Conservation (phyloP, 1,284 basidiomycete species). For the Irpex lacteus region DNA sequence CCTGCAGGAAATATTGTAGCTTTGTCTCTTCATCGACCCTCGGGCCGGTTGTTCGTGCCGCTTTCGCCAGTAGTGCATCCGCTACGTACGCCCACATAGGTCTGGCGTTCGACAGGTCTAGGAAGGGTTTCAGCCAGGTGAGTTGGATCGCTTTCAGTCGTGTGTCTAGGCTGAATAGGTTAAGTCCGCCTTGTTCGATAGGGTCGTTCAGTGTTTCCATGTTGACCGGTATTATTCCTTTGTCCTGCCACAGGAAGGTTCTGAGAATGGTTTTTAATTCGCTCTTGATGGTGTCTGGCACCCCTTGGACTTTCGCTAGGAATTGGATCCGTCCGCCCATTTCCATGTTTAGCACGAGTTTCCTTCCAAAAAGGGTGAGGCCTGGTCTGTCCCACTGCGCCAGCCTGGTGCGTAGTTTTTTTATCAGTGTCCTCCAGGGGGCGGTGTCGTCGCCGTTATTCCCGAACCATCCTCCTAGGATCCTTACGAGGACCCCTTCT, state of each 20-base stretch:
- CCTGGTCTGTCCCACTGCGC: conserved; percentile 17
- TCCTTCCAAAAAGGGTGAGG: conserved; percentile 18
- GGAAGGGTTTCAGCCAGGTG: conserved; percentile 22
- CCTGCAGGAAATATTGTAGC: conserved; percentile 18
- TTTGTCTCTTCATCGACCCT: background rate
- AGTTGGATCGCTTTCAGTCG: conserved; percentile 28
- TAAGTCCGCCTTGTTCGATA: conserved; percentile 18
- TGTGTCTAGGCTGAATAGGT: conserved; percentile 19
- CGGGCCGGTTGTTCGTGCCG: background rate
- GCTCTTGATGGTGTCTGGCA: conserved; percentile 18
- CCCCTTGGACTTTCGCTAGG: conserved; percentile 25
- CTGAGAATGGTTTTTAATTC: conserved; percentile 6
- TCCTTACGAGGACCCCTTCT: conserved; percentile 23
- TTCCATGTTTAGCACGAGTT: conserved; percentile 20
- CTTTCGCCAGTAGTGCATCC: conserved; percentile 15
- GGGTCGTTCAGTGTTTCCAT: conserved; percentile 7
- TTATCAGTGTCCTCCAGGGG: conserved; percentile 22
- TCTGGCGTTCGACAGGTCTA: conserved; percentile 4
- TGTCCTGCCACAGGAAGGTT: conserved; percentile 23
- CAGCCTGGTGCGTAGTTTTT: conserved; percentile 14
- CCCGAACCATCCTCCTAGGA: conserved; percentile 29
- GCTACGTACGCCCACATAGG: conserved; percentile 24
- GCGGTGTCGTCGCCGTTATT: conserved; percentile 13
- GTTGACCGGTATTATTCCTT: conserved; percentile 1
- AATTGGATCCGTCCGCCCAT: conserved; percentile 24